These are phyloP conservation scores for Macaranga tanarius DNA, from an alignment of 441 rosid species.

Conservation along the genomic window DNA sequence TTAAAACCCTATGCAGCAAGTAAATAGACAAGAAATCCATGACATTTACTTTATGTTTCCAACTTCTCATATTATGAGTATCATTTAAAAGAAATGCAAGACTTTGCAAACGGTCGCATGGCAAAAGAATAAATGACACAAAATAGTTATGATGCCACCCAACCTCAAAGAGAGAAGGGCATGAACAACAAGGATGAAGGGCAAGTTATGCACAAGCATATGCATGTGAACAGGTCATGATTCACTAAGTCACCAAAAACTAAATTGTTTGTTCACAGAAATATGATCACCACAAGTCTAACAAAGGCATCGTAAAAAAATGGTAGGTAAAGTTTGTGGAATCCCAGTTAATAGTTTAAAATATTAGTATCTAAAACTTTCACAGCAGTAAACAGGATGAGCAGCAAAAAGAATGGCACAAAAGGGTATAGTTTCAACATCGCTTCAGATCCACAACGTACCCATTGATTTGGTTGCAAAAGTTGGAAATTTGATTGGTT, in stretches of 20 bases:
- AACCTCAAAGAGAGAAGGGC: not conserved
- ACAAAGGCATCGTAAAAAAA: not conserved
- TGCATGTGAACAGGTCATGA: not conserved
- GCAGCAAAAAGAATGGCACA: not conserved
- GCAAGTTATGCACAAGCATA: not conserved
- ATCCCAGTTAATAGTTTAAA: not conserved
- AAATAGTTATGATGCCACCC: not conserved
- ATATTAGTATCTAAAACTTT: not conserved
- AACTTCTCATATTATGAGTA: not conserved
- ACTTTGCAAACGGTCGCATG: not conserved
- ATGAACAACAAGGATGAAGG: not conserved
- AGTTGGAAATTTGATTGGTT: slow-evolving; percentile 85
- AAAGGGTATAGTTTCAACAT: not conserved
- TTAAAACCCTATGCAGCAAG: no score
- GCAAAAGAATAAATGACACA: not conserved
- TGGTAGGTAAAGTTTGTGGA: not conserved
- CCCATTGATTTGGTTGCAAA: slow-evolving; percentile 97
- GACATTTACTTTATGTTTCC: not conserved
- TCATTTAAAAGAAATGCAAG: not conserved
- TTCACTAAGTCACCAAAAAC: not conserved
- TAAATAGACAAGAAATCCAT: not conserved
- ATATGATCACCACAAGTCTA: not conserved
- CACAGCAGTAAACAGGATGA: not conserved
- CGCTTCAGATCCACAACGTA: slow-evolving; percentile 31
- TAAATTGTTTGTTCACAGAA: not conserved